Evolutionary conservation across 2,329 filamentous ascomycete genomes (phyloP), one percentile per base, ranked within the genome.

Genomic region (Sarocladium kiliense): DNA sequence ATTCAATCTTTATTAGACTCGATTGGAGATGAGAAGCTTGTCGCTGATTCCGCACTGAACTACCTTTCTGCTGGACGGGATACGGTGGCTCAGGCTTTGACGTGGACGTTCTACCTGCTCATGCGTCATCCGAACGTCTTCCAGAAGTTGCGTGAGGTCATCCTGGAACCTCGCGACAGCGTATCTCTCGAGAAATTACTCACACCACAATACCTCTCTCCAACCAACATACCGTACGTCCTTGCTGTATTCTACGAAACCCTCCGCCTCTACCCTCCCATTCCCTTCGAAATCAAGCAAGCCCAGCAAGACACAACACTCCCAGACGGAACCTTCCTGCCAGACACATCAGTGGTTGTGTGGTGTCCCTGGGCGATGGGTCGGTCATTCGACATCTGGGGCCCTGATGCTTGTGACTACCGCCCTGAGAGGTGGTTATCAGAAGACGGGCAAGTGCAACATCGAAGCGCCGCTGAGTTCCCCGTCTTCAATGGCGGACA

Each of bases 281-380:
- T 87, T 26, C 84, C 84, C 1, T 82, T 87, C 58, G 84, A 87
- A 63, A 79, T 87, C 60, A 84, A 84, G 64, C 81, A 87, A 66
- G 77, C 76, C 57, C 74, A 77, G 23, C 64, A 71, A 54, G 65
- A 74, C 18, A 77, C 77, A 2, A 78, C 75, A 0, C 72, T 87
- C 2, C 83, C 83, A 0, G 83, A 86, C 61, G 82, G 81, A 3
- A 86, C 83, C 0, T 77, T 73, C 47, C 72, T 87, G 3, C 81
- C 82, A 0, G 64, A 68, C 26, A 65, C 71, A 12, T 74, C 82
- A 0, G 74, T 87, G 23, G 70, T 87, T 2, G 69, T 86, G 2
- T 87, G 83, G 83, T 85, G 80, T 58, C 72, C 81, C 2, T 87
- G 82, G 80, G 80, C 84, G 1, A 81, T 86, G 75, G 82, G 84